These are phyloP conservation scores for Corynascus novoguineensis DNA, from an alignment of 495 filamentous ascomycete genomes.

Conservation along the genomic window DNA sequence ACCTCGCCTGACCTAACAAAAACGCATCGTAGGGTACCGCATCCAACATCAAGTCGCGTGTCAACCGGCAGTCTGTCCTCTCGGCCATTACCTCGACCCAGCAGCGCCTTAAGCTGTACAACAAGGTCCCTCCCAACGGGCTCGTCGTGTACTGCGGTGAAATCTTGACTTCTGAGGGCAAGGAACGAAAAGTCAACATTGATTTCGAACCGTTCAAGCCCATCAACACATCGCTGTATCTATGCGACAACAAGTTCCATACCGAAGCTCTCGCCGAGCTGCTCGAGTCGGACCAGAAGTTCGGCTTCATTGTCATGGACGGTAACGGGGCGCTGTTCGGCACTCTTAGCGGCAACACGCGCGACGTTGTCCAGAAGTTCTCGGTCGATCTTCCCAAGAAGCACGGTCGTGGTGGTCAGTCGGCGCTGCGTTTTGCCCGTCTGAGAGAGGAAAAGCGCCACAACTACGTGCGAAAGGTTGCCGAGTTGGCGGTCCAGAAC, in stretches of 20 bases:
- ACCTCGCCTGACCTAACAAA: slow-evolving; percentile 23
- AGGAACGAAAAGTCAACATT: slow-evolving; percentile 98
- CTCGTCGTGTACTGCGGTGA: slow-evolving; percentile 98
- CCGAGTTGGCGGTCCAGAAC: slow-evolving; percentile 94
- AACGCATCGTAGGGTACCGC: slow-evolving; percentile 72
- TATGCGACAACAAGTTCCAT: slow-evolving; percentile 99
- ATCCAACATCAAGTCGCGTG: slow-evolving; percentile 98
- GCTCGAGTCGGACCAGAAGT: slow-evolving; percentile 96
- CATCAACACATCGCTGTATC: slow-evolving; percentile 97
- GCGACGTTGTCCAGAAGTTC: slow-evolving; percentile 96
- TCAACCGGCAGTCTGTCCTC: slow-evolving; percentile 94
- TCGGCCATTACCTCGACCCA: slow-evolving; percentile 98
- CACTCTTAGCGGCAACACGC: slow-evolving; percentile 91
- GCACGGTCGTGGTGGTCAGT: slow-evolving; percentile 99
- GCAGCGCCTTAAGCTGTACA: slow-evolving; percentile 97
- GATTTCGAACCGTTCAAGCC: slow-evolving; percentile 99
- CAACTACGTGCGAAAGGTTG: slow-evolving; percentile 98
- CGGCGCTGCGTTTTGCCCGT: slow-evolving; percentile 96
- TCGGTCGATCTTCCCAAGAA: slow-evolving; percentile 97
- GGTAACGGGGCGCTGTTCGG: slow-evolving; percentile 97
- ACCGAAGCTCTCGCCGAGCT: slow-evolving; percentile 95
- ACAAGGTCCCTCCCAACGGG: slow-evolving; percentile 95
- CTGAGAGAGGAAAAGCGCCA: slow-evolving; percentile 99
- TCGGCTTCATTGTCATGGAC: slow-evolving; percentile 99
- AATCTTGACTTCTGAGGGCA: slow-evolving; percentile 98